Evolutionary conservation across 2,329 filamentous ascomycete genomes (phyloP), one percentile per base, ranked within the genome.

Genomic region (Corynespora cassiicola): DNA sequence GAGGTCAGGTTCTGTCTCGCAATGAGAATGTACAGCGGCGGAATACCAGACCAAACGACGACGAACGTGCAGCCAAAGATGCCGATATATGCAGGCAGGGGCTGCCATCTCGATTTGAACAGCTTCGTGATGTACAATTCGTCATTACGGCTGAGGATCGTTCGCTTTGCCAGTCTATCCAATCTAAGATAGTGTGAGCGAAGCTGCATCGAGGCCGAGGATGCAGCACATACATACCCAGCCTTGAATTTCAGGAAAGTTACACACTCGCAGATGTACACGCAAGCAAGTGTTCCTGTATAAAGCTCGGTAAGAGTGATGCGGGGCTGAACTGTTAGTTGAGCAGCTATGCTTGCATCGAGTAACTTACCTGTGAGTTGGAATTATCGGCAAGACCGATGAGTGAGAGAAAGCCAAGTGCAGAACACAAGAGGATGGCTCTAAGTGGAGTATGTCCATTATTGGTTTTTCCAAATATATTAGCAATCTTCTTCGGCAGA

Each of bases 21-120:
- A 16, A 37, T 32, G 6, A 66, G 40, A 15, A 58, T 55, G 36
- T 55, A 55, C 6, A 63, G 31, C 8, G 58, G 49, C 2, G 54
- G 49, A 36, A 61, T 52, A 5, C 61, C 58, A 8, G 48, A 53
- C 48, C 60, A 58, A 6, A 64, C 7, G 5, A 61, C 32, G 4
- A 66, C 45, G 10, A 56, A 47, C 0, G 36, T 28, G 27, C 56
- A 62, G 5, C 54, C 47, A 9, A 53, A 12, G 6, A 65, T 54
- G 8, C 61, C 62, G 3, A 66, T 40, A n/a, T 54, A 54, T 4
- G 61, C 61, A 16, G 58, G 58, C 1, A 63, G 33, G 5, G 61
- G 63, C 32, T 66, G 63, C 61, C 60, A 64, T 7, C 61, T 50
- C 4, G 57, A 60, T 33, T 59, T 57, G 36, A 61, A 66, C 21